These are phyloP conservation scores for Neocatenulostroma microsporum DNA, from an alignment of 2,329 filamentous ascomycete genomes.

Conservation along the genomic window DNA sequence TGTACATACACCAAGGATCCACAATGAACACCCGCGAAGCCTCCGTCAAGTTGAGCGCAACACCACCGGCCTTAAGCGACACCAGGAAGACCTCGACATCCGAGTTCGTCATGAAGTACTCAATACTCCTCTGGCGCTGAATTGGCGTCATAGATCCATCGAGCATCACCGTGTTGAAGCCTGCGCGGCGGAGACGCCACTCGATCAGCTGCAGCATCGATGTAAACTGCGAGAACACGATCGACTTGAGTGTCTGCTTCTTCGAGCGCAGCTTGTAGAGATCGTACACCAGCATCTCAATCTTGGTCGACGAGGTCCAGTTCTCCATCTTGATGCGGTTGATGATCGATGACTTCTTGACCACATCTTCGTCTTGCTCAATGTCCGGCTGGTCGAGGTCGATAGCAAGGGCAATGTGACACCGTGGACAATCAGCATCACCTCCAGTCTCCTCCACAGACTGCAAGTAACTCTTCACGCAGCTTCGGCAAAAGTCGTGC, in stretches of 20 bases:
- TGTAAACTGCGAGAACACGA: slow-evolving; percentile 96
- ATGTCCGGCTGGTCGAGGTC: slow-evolving; percentile 94
- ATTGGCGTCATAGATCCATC: slow-evolving; percentile 95
- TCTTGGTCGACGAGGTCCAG: slow-evolving; percentile 97
- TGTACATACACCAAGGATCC: slow-evolving; percentile 99
- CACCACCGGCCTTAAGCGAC: slow-evolving; percentile 90
- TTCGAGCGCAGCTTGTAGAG: slow-evolving; percentile 85
- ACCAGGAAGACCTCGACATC: slow-evolving; percentile 95
- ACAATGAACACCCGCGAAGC: slow-evolving; percentile 93
- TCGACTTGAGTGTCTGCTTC: slow-evolving; percentile 90
- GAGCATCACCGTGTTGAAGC: slow-evolving; percentile 96
- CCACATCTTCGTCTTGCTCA: slow-evolving; percentile 74
- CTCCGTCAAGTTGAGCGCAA: slow-evolving; percentile 90
- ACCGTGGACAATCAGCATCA: slow-evolving; percentile 70
- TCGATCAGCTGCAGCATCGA: slow-evolving; percentile 96
- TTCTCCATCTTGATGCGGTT: slow-evolving; percentile 98
- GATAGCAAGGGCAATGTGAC: slow-evolving; percentile 81
- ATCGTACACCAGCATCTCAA: slow-evolving; percentile 91
- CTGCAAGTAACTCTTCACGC: slow-evolving; percentile 70
- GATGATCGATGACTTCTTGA: slow-evolving; percentile 96
- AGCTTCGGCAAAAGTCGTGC: slow-evolving; percentile 83
- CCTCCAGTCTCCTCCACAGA: slow-evolving; percentile 60
- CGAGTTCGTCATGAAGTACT: slow-evolving; percentile 79
- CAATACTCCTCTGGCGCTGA: slow-evolving; percentile 86
- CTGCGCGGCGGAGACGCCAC: slow-evolving; percentile 92